phyloP scores from a whole-genome alignment of 2,329 filamentous ascomycete species.

The Alternaria angustiovoidea region DNA sequence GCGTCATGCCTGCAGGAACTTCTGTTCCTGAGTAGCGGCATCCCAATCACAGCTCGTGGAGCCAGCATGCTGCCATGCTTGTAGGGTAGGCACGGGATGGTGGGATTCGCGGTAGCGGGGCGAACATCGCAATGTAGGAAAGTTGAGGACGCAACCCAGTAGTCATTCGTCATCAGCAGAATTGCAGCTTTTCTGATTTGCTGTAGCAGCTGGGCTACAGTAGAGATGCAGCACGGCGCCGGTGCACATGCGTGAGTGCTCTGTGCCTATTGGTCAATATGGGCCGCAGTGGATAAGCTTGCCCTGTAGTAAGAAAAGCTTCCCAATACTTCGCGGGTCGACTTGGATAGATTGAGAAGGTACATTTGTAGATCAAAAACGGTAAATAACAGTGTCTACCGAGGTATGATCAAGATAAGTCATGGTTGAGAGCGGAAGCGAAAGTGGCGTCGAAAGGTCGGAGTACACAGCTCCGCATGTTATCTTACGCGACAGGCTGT shows the following conservation, averaged over 20 bases:
- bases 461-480: not conserved
- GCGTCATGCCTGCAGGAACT: conserved; percentile 36
- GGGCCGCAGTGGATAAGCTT: not conserved
- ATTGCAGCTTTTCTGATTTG: conserved; percentile 14
- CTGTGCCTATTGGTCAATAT: conserved; percentile 12
- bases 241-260: conserved; percentile 14
- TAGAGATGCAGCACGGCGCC: not conserved
- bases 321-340: not conserved
- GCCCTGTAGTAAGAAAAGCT: conserved; percentile 9
- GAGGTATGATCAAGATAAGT: conserved; percentile 7
- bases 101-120: conserved; percentile 3
- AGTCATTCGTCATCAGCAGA: conserved; percentile 16
- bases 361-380: conserved; percentile 41
- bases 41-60: conserved; percentile 30
- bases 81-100: conserved; percentile 13
- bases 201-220: not conserved
- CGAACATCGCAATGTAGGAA: conserved; percentile 9
- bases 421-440: not conserved
- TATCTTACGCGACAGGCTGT: not conserved
- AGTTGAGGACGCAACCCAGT: not conserved
- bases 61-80: conserved; percentile 27
- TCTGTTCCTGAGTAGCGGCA: not conserved
- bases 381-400: conserved; percentile 50
- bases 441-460: not conserved
- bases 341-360: conserved; percentile 15